Base-by-base conservation (phyloP, 108 stramenopile species). In the Skeletonema marinoi region DNA sequence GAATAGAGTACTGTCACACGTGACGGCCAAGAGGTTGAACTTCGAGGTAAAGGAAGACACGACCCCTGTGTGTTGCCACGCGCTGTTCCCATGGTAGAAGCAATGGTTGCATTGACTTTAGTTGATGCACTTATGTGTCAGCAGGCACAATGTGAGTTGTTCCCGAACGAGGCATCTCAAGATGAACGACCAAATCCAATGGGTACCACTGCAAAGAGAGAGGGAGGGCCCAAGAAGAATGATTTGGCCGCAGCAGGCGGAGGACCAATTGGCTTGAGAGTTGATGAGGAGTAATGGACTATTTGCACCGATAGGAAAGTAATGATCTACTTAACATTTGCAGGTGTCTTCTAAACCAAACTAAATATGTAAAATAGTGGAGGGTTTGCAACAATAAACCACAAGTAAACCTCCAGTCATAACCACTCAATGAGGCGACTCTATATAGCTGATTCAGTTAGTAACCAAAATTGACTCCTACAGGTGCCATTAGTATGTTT, bases 31-130 rank as follows among this genome's bases (percentile, higher is more conserved):
- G 96, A 96, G 71, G 95, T 95, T 1, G 92, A 96, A 67, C 86
- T 99, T 29, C 85, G 97, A 39, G 99, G 98, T 29, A 98, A 98
- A 81, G 99, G 98, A 35, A 86, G 99, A 30, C 98, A 99, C 74
- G 99, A 98, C 83, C 99, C 98, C 13, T 99, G 99, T 75, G 99
- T 99, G 30, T 85, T 99, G 10, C 99, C 99, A 7, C 87, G 98
- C 29, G 98, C 98, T 12, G 91, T 97, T 51, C 97, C 97, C 35
- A 97, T 97, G 93, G 96, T 97, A 21, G 97, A 99, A 83, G 96
- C 97, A 16, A 99, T 99, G 99, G 96, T 98, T 35, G 97, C 99
- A 12, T 73, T 99, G 7, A 95, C 94, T 8, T 75, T 99, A 36
- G 90, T 90, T 13, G 99, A 99, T 84, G 92, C 94, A 35, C 78